Evolutionary conservation across 78 protist genomes (phyloP), one percentile per base, ranked within the genome.

Genomic region (Guillardia theta): DNA sequence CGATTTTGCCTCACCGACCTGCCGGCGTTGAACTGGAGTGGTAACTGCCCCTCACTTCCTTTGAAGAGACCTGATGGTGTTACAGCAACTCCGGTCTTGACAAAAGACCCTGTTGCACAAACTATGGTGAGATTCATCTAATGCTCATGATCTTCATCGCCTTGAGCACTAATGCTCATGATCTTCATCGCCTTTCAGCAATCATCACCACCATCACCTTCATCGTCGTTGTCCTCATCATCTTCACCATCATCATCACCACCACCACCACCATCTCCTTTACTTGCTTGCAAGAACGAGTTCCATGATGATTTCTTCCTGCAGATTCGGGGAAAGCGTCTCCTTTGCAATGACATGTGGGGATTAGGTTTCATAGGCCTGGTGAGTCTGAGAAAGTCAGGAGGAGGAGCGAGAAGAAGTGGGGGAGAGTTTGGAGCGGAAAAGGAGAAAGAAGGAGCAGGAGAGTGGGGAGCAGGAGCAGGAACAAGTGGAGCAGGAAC

Each of bases 331-430:
- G 90, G 90, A 18, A 78, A 78, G 90, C 90, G 90, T 36, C 48
- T 78, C 37, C 90, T 78, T 4, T 78, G 90, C 90, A 78, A 78
- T 48, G 90, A 78, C 90, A 78, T 78, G 90, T 78, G 90, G 39
- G 90, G 15, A 36, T 48, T 78, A 50, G 58, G 58, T 15, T 10
- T 10, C 10, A 15, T 10, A 50, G 58, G 58, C 30, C 15, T 50
- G 58, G 58, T 10, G 58, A 15, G 58, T 15, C 10, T 10, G 58
- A 6, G 70, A 6, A 6, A 6, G 39, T 27, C 2, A 6, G 70
- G 2, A 30, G 27, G 70, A 58, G 27, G 70, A 8, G 6, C 27
- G 70, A 6, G 70, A 58, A 6, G 70, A 58, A 30, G 70, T 9
- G 2, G 70, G 70, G 6, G 70, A 6, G 70, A 30, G 70, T 58